Conservation (phyloP, 2,329 filamentous ascomycete genomes). For the Neofusicoccum sp. region DNA sequence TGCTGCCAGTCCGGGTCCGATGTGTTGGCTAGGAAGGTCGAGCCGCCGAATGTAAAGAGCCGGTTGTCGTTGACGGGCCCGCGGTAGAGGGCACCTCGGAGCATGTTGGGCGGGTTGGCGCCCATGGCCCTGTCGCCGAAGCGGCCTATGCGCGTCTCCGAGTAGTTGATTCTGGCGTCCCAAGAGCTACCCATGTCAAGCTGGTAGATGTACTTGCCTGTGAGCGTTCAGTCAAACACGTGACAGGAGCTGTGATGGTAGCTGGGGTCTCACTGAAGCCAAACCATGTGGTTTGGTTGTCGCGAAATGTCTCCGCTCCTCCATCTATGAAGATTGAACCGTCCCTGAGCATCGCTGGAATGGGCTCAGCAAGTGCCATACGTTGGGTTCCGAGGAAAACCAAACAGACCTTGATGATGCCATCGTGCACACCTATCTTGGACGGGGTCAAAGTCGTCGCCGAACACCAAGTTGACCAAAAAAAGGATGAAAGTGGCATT, state of each 20-base stretch:
- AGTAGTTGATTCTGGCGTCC: conserved; percentile 31
- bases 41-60: conserved; percentile 36
- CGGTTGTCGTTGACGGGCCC: conserved; percentile 24
- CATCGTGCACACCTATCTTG: neutral
- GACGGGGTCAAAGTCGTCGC: too few species aligned
- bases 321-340: conserved; percentile 13
- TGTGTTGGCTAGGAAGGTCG: conserved; percentile 28
- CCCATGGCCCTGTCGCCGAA: conserved; percentile 25
- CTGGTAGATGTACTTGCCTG: conserved; percentile 18
- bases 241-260: neutral
- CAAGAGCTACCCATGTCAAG: conserved; percentile 31
- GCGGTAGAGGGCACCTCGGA: conserved; percentile 31
- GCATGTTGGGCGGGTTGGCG: conserved; percentile 25
- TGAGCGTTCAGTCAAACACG: neutral
- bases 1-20: conserved; percentile 30
- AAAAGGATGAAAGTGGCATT: too few species aligned
- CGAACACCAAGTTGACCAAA: too few species aligned
- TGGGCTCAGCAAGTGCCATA: neutral
- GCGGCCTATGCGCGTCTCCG: conserved; percentile 25
- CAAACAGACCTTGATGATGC: neutral
- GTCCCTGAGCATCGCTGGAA: conserved; percentile 10
- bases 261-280: conserved; percentile 8
- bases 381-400: neutral
- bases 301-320: conserved; percentile 7
- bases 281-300: neutral